Conservation (phyloP, 2,329 filamentous ascomycete species). For the Pseudohalonectria lignicola region DNA sequence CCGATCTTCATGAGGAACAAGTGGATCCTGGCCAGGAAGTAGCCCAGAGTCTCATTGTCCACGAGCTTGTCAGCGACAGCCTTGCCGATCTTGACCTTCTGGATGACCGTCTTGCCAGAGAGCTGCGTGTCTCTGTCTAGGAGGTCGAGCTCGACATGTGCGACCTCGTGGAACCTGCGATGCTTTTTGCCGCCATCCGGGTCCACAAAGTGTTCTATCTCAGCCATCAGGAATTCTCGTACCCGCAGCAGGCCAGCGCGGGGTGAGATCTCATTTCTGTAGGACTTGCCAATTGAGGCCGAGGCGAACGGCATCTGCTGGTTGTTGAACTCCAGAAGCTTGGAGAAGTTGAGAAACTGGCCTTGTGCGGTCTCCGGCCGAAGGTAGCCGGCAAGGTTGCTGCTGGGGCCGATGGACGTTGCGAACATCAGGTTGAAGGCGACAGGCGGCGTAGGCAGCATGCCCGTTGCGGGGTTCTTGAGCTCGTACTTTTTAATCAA, state of each 20-base stretch:
- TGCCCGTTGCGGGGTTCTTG: constrained; percentile 72
- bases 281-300: constrained; percentile 93
- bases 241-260: constrained; percentile 84
- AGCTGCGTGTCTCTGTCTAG: constrained; percentile 80
- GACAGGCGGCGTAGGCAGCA: constrained; percentile 68
- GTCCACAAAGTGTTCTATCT: constrained; percentile 98
- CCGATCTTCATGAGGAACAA: constrained; percentile 84
- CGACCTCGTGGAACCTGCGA: constrained; percentile 73
- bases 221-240: constrained; percentile 96
- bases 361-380: constrained; percentile 95
- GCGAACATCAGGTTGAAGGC: constrained; percentile 99
- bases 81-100: constrained; percentile 68
- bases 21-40: constrained; percentile 91
- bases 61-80: constrained; percentile 75
- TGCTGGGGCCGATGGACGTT: constrained; percentile 81
- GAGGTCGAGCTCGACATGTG: constrained; percentile 71
- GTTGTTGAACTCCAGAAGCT: constrained; percentile 94
- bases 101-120: constrained; percentile 67
- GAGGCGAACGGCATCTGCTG: constrained; percentile 94
- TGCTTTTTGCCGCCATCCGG: constrained; percentile 94
- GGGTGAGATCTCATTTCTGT: constrained; percentile 96
- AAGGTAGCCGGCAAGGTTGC: constrained; percentile 74
- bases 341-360: constrained; percentile 89
- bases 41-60: constrained; percentile 95
- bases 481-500: constrained; percentile 89